Evolutionary conservation across 139 green algal genomes (phyloP).

Genomic region (Picochlorum costavermella): DNA sequence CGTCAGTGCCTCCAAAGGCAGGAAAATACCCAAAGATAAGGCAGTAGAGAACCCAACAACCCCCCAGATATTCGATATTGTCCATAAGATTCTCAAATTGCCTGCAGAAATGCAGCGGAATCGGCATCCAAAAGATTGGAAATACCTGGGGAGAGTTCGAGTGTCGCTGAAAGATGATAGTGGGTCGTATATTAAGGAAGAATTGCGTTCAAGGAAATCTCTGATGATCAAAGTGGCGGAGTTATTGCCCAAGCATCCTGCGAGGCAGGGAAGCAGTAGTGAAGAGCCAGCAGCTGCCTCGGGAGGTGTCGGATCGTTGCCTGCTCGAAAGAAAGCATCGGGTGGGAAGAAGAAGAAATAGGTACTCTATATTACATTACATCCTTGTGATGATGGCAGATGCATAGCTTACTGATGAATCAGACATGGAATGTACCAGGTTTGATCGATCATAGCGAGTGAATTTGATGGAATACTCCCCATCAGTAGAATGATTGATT

Average conservation of each 20-base stretch:
- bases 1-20: background rate
- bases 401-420: constrained; percentile 79
- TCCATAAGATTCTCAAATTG: constrained; percentile 34
- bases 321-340: constrained; percentile 6
- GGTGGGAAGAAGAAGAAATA: constrained; percentile 23
- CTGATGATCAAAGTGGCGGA: constrained; percentile 34
- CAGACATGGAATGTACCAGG: constrained; percentile 26
- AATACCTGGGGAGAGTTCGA: constrained; percentile 37
- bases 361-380: background rate
- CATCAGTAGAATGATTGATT: constrained; percentile 1
- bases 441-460: constrained; percentile 69
- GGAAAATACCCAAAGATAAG: constrained; percentile 4
- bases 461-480: constrained; percentile 44
- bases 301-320: background rate
- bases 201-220: constrained; percentile 32
- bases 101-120: constrained; percentile 42
- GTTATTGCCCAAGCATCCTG: constrained; percentile 12
- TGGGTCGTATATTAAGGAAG: constrained; percentile 32
- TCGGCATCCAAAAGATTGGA: constrained; percentile 43
- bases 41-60: constrained; percentile 27
- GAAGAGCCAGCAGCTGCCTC: background rate
- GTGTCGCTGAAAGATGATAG: constrained; percentile 41
- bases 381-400: constrained; percentile 38
- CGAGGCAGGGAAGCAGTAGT: background rate
- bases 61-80: constrained; percentile 37